These are phyloP conservation scores for Glycine soja DNA, from an alignment of 306 rosid genomes.

Conservation along the genomic window DNA sequence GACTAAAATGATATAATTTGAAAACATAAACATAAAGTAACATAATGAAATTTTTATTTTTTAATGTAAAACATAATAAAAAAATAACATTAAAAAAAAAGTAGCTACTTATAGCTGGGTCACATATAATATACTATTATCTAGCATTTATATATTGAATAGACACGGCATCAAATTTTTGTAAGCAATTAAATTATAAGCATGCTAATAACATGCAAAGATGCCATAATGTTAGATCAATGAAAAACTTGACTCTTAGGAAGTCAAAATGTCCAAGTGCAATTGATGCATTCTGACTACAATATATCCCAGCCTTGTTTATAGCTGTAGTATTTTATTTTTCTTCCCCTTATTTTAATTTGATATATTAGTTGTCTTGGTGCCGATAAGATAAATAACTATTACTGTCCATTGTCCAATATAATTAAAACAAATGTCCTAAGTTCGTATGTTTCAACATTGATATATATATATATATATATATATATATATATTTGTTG, in stretches of 20 bases:
- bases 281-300: conserved; percentile 28
- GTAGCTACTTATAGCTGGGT: not conserved
- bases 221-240: conserved; percentile 31
- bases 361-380: conserved; percentile 33
- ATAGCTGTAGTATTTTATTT: not conserved
- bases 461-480: not conserved
- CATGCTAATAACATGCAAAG: conserved; percentile 34
- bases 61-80: too few relatives aligned
- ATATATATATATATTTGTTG: not conserved
- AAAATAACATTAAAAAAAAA: too few relatives aligned
- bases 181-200: conserved; percentile 13
- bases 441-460: conserved; percentile 6
- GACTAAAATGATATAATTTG: too few relatives aligned
- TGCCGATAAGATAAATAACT: conserved; percentile 4
- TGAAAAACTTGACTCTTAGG: conserved; percentile 26
- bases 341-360: conserved; percentile 1
- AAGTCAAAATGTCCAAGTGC: conserved; percentile 42
- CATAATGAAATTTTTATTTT: too few relatives aligned
- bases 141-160: not conserved
- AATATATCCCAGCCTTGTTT: not conserved
- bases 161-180: not conserved
- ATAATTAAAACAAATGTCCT: not conserved
- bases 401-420: not conserved
- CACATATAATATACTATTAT: not conserved
- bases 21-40: too few relatives aligned